Evolutionary conservation across 108 stramenopile species (phyloP), one percentile per base, ranked within the genome.

Genomic region (Skeletonema potamos): DNA sequence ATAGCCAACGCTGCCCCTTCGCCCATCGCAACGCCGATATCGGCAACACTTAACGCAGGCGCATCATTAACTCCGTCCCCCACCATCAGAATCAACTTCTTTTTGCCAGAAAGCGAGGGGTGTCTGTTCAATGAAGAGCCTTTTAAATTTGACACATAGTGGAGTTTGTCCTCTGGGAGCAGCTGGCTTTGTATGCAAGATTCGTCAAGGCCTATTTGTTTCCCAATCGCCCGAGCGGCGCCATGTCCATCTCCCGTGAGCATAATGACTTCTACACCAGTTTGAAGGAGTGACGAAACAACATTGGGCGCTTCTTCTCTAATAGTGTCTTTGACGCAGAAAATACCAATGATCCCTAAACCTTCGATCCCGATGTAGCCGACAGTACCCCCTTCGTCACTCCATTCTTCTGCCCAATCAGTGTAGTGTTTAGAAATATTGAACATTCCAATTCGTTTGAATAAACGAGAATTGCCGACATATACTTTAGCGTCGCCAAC

Each of bases 21-120:
- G 7, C 98, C 98, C 97, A 99, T 98, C 8, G 98, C 96, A 22
- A 98, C 94, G 2, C 97, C 97, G n/a, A 99, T 85, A 83, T 99
- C 97, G 20, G 96, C 94, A 3, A 84, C 84, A 48, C 89, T 85
- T 10, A 99, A 83, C 2, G 97, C 96, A 24, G 97, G 94, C 7
- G 95, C 96, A 74, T 98, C 98, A 81, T 98, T 98, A 0, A 99
- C 97, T 18, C 98, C 97, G 64, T 98, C 97, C 10, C 98, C 98
- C 27, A 91, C 85, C 89, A 94, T 58, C 12, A 79, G 28, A 20
- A 82, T 55, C 18, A 79, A 18, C n/a, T 54, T 48, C 27, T 65
- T 73, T 58, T 51, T 20, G 13, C 46, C 41, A 9, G 28, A 56
- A 62, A 80, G 37, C 27, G 59, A 64, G 44, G 65, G 27, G 12